phyloP scores from a whole-genome alignment of 2,329 filamentous ascomycete species.

The Ophiostoma sp. region DNA sequence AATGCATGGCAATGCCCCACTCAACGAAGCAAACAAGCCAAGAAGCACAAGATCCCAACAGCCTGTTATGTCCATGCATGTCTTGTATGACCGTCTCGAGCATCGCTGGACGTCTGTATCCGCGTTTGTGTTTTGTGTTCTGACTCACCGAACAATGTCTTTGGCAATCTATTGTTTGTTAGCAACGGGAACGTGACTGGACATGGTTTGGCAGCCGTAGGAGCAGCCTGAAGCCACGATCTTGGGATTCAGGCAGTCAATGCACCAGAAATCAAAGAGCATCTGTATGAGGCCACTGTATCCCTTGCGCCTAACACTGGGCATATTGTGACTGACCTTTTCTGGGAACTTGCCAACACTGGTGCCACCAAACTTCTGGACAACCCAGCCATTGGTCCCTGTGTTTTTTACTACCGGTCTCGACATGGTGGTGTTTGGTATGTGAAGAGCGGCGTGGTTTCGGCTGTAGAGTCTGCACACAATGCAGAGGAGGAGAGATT shows the following conservation, averaged over 20 bases:
- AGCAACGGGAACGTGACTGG: neutral
- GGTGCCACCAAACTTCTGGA: slow-evolving; percentile 59
- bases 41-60: neutral
- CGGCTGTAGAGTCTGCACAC: neutral
- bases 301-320: neutral
- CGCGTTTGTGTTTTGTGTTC: neutral
- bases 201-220: neutral
- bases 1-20: neutral
- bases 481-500: neutral
- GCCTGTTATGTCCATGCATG: slow-evolving; percentile 1
- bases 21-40: neutral
- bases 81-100: neutral
- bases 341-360: slow-evolving; percentile 53
- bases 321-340: slow-evolving; percentile 38
- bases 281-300: neutral
- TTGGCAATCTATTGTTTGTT: slow-evolving; percentile 28
- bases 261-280: neutral
- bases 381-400: slow-evolving; percentile 42
- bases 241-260: neutral
- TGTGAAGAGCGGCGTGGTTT: neutral
- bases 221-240: neutral
- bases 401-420: slow-evolving; percentile 25
- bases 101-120: neutral
- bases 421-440: slow-evolving; percentile 20
- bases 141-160: slow-evolving; percentile 28